Evolutionary conservation across 176 grass and related monocot genomes (phyloP).

Genomic region (sorghum (Sorghum bicolor)): Sorghum_bicolor_NCBIv3 NC_012872.2:19127501-19128000

Average conservation of each 20-base stretch:
- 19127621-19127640: not conserved
- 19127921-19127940: not conserved
- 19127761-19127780: slow-evolving; percentile 15
- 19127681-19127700: not conserved
- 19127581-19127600: not conserved
- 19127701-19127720: not conserved
- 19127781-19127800: not conserved
- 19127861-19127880: slow-evolving; percentile 80
- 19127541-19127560: not conserved
- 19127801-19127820: not conserved
- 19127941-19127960: not conserved
- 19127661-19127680: not conserved
- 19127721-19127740: not conserved
- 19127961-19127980: not conserved
- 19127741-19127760: not conserved
- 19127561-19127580: not conserved
- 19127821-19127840: slow-evolving; percentile 25
- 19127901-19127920: slow-evolving; percentile 54
- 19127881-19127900: slow-evolving; percentile 66
- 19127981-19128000: not conserved
- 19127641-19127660: not conserved
- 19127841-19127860: slow-evolving; percentile 62
- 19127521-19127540: not conserved
- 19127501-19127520: not conserved
- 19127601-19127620: not conserved